Percentiles rank a stretch among this genome's conserved stretches.
Evolutionary conservation across 163 green algal genomes (phyloP).

Genomic region (Chlamydomonas reinhardtii): DNA sequence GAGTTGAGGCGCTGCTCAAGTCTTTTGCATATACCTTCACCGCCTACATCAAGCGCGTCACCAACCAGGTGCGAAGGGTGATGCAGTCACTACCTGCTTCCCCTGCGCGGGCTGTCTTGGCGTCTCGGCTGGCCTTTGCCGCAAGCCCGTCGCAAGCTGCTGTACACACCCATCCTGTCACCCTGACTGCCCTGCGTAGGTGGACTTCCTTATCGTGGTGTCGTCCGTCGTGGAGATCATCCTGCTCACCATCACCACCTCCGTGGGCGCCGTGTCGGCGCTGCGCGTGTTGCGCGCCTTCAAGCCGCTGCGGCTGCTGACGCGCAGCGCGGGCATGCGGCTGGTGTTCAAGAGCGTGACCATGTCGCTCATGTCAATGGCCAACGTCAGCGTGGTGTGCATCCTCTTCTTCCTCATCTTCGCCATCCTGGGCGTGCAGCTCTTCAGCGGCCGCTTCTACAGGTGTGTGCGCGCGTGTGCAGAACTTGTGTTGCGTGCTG

Average conservation of each 20-base stretch:
- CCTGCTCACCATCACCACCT: constrained; percentile 58
- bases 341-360: constrained; percentile 80
- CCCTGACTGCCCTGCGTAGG: constrained; percentile 37
- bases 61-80: constrained; percentile 45
- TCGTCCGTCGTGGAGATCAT: constrained; percentile 73
- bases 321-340: constrained; percentile 77
- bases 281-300: constrained; percentile 81
- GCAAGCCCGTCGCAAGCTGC: too few species aligned
- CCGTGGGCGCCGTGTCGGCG: constrained; percentile 44
- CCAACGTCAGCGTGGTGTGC: constrained; percentile 83
- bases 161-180: too few species aligned
- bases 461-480: constrained; percentile 49
- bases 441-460: constrained; percentile 66
- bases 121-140: too few species aligned
- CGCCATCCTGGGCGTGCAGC: constrained; percentile 81
- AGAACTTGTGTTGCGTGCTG: neutral
- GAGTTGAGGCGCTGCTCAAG: constrained; percentile 69
- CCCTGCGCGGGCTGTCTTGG: too few species aligned
- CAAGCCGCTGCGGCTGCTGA: constrained; percentile 83
- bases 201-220: constrained; percentile 85
- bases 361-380: constrained; percentile 74
- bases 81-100: too few species aligned
- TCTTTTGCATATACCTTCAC: constrained; percentile 79
- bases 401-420: constrained; percentile 89
- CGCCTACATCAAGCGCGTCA: constrained; percentile 64